phyloP scores from a whole-genome alignment of 345 rosid species.

The Populus alba region DNA sequence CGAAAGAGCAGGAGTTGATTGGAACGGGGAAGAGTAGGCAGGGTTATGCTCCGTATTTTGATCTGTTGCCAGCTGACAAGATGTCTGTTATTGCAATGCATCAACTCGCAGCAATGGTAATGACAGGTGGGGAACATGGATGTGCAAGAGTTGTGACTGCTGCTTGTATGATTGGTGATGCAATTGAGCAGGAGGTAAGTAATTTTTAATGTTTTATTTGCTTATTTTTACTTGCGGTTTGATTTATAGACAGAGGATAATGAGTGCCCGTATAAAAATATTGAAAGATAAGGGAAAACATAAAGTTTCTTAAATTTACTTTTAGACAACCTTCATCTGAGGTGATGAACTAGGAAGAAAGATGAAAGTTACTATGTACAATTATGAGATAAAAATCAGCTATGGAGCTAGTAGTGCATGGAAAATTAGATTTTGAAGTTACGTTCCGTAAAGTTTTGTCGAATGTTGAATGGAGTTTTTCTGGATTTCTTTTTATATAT shows the following conservation, averaged over 20 bases:
- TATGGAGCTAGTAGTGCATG: not conserved
- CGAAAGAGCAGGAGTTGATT: conserved; percentile 63
- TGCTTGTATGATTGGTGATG: conserved; percentile 73
- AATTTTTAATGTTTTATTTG: conserved; percentile 10
- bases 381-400: not conserved
- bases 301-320: not conserved
- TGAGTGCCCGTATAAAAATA: not conserved
- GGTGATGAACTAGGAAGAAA: not conserved
- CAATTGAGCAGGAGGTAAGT: conserved; percentile 92
- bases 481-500: not conserved
- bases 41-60: conserved; percentile 49
- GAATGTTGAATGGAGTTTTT: not conserved
- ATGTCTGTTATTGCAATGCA: conserved; percentile 94
- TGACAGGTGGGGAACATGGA: conserved; percentile 80
- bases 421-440: not conserved
- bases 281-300: not conserved
- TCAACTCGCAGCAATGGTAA: conserved; percentile 65
- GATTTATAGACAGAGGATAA: not conserved
- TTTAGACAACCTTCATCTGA: not conserved
- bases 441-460: not conserved
- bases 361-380: not conserved
- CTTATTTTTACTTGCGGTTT: conserved; percentile 11
- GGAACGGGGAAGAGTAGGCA: conserved; percentile 50
- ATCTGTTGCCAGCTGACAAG: conserved; percentile 87
- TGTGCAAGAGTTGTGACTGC: conserved; percentile 69